Base-by-base conservation (phyloP, 2,329 filamentous ascomycete species). In the Aspergillus hiratsukae region DNA sequence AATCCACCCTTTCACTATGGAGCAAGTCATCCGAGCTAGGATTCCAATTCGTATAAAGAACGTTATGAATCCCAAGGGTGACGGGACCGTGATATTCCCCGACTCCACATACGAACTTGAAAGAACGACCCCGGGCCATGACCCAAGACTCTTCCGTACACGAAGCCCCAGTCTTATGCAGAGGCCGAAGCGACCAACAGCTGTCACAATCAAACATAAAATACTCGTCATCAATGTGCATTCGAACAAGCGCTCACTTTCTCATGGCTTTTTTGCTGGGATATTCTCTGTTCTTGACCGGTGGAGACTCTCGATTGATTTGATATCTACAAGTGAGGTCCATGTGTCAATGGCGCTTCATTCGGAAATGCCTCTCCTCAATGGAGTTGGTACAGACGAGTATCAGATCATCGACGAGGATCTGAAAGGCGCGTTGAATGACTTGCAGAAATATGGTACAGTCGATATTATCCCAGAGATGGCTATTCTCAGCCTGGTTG, bases 1-100 rank as follows among this genome's bases (percentile, higher is more conserved):
- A 70, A 99, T 99, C 65, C 94, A 99, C 72, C 94, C 96, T 63
- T 88, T 97, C 71, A 99, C 94, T 66, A 97, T 99, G 92, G 93
- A 97, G 76, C 94, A 97, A 76, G 84, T 87, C 55, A 86, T 87
- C 59, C 81, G 80, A 51, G 84, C 84, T 37, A 78, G 78, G 68
- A 87, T 87, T 55, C 85, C 85, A 2, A 87, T 88, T 60, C 82
- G 85, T 58, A 87, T 87, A 70, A 87, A 87, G 72, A 87, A 87
- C 61, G 85, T 87, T 58, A 86, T 86, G 78, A 87, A 87, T 64
- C 85, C 85, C 0, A 81, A 80, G 64, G 83, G 82, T 55, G 75
- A 76, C 46, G 85, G 85, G 48, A 88, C 85, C 19, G 71, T 87
- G 61, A 86, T 87, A 62, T 85, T 93, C 59, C 94, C 94, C 0